Conservation (phyloP, 768 basidiomycete species). For the Paxillus rubicundulus region DNA sequence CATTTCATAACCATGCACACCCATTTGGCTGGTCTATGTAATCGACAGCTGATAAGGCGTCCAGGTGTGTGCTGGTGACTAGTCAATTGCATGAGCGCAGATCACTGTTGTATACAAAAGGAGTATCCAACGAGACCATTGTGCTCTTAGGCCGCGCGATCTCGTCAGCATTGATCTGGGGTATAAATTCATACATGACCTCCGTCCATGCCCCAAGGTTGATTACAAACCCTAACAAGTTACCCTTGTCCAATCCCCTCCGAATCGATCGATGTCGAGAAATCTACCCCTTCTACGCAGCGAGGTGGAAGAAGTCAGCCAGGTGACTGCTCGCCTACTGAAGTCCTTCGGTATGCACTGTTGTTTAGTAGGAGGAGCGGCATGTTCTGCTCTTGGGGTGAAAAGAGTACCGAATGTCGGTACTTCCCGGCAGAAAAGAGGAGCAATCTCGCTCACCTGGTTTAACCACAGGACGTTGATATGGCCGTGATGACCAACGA, state of each 20-base stretch:
- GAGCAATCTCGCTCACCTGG: not conserved
- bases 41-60: too few species aligned
- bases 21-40: not conserved
- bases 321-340: not conserved
- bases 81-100: not conserved
- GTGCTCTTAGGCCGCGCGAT: not conserved
- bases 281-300: not conserved
- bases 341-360: conserved; percentile 1
- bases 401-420: conserved; percentile 37
- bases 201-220: not conserved
- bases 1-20: not conserved
- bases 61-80: not conserved
- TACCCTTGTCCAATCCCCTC: not conserved
- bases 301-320: not conserved
- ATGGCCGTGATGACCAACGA: conserved; percentile 39
- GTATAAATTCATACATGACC: not conserved
- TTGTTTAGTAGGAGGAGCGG: conserved; percentile 39
- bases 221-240: too few species aligned
- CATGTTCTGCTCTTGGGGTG: conserved; percentile 40
- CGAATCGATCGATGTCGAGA: not conserved
- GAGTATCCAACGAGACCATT: not conserved
- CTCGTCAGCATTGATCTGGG: not conserved
- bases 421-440: not conserved
- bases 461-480: conserved; percentile 42
- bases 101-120: not conserved